Percentiles rank a stretch among this genome's conserved stretches.
Conservation (phyloP, 345 rosid genomes). For the Rhodomyrtus tomentosa region DNA sequence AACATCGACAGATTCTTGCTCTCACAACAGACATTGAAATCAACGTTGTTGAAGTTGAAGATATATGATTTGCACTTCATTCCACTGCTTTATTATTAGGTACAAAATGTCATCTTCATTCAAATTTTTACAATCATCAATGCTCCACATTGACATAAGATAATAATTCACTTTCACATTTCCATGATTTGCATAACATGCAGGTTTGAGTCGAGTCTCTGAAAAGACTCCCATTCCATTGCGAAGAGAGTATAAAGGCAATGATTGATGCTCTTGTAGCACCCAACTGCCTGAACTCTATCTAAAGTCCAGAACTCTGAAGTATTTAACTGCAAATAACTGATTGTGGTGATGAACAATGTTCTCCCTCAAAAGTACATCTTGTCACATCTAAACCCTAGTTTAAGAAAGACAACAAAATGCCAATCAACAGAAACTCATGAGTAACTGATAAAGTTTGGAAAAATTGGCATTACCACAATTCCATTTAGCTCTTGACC, state of each 20-base stretch:
- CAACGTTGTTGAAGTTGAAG: neutral
- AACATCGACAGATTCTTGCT: neutral
- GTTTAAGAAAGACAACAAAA: neutral
- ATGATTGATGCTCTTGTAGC: neutral
- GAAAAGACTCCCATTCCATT: neutral
- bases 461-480: conserved; percentile 58
- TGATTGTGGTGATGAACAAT: neutral
- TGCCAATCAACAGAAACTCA: neutral
- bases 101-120: neutral
- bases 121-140: neutral
- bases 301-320: neutral
- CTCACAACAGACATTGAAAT: neutral
- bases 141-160: neutral
- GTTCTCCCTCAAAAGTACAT: neutral
- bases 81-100: neutral
- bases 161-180: neutral
- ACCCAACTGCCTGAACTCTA: neutral
- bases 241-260: neutral
- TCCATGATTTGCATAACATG: neutral
- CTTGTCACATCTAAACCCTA: neutral
- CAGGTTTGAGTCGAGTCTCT: neutral
- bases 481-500: conserved; percentile 81
- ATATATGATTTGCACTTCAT: neutral
- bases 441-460: neutral
- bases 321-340: neutral